Evolutionary conservation across 2,329 filamentous ascomycete genomes (phyloP).

Genomic region (Neofusicoccum umdonicola): DNA sequence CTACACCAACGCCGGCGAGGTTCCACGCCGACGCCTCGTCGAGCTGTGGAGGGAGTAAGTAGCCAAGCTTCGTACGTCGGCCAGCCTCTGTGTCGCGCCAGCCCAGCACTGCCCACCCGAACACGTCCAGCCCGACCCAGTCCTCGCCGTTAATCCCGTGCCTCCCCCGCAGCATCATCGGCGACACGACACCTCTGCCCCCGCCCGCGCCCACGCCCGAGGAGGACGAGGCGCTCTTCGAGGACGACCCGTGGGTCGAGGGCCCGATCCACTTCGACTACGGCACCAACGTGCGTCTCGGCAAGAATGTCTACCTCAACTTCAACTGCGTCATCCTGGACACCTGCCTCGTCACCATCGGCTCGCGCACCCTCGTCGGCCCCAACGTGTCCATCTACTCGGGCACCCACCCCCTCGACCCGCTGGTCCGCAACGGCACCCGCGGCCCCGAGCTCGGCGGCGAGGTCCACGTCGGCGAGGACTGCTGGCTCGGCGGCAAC

Average conservation of each 20-base stretch:
- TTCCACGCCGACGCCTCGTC: slow-evolving; percentile 60
- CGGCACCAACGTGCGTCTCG: slow-evolving; percentile 70
- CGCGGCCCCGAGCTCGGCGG: slow-evolving; percentile 72
- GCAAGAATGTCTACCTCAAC: slow-evolving; percentile 72
- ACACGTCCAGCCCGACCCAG: not conserved
- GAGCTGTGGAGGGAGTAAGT: slow-evolving; percentile 72
- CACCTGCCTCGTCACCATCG: slow-evolving; percentile 71
- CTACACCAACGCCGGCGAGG: slow-evolving; percentile 64
- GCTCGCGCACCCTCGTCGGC: slow-evolving; percentile 72
- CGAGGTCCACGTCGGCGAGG: slow-evolving; percentile 72
- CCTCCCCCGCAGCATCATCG: slow-evolving; percentile 53
- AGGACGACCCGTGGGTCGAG: slow-evolving; percentile 67
- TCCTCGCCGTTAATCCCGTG: not conserved
- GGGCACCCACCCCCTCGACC: slow-evolving; percentile 75
- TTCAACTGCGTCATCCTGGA: slow-evolving; percentile 74
- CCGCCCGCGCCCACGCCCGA: slow-evolving; percentile 55
- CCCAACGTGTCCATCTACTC: slow-evolving; percentile 76
- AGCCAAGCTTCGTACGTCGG: not conserved
- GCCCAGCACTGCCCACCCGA: not conserved
- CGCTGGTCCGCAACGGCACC: slow-evolving; percentile 68
- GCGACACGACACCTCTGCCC: slow-evolving; percentile 64
- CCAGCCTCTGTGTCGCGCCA: not conserved
- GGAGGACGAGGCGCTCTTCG: slow-evolving; percentile 65
- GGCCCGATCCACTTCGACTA: slow-evolving; percentile 72
- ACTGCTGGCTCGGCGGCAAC: slow-evolving; percentile 60